Evolutionary conservation across 805 yeast species (phyloP), one percentile per base, ranked within the genome.

Genomic region (Scheffersomyces amazonensis): DNA sequence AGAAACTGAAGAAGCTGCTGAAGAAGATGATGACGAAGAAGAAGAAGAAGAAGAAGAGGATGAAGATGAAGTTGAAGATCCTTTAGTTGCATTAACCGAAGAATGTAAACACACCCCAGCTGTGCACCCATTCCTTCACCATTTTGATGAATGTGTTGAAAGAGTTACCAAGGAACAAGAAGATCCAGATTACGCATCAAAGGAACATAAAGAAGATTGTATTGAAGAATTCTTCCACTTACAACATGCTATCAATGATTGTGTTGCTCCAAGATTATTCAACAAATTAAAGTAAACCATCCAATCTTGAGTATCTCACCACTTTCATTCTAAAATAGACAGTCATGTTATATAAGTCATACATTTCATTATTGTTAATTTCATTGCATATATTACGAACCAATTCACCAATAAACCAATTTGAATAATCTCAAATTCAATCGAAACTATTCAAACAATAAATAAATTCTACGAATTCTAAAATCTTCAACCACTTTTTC

Each of bases 171-270:
- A 82, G 64, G 95, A 81, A 54, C 77, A 74, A 73, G 87, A 89
- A 71, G 90, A 87, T 59, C 84, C 78, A 51, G 95, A 73, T 53
- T 90, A 91, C 63, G 96, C 69, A 20, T 82, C 84, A 42, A 78
- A 76, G 55, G 81, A 74, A 9, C 75, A 87, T 76, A 91, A 91
- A 71, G 99, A 91, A 75, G 97, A 91, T 71, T 91, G 99, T 76
- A 84, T 91, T 46, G 98, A 91, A 71, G 99, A 91, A 71, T 91
- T 86, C 54, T 91, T 91, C 88, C 98, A 93, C 71, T 76, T 90
- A 64, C 88, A 88, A 66, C 97, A 91, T 69, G 87, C 95, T 73
- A 53, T 90, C 56, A 88, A 87, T 69, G 93, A 87, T 63, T 81
- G 95, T 73, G 88, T 83, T 62, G 88, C 95, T 47, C 96, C 96